phyloP scores from a whole-genome alignment of 441 rosid genomes.

The Brassica balearica region DNA sequence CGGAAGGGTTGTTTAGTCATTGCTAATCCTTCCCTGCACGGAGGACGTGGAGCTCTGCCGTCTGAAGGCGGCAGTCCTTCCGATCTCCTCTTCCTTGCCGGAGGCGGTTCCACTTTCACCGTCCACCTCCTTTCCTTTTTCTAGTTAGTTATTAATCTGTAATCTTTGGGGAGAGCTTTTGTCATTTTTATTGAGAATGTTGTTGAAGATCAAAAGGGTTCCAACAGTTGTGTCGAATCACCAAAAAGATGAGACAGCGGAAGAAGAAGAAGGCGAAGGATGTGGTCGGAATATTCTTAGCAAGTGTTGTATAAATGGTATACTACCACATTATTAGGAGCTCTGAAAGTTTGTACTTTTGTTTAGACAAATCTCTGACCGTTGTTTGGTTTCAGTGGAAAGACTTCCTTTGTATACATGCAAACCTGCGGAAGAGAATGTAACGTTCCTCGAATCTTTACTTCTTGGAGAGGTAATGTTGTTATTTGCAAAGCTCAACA shows the following conservation, averaged over 20 bases:
- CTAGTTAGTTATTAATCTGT: not conserved
- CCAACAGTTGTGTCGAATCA: constrained; percentile 33
- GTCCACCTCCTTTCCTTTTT: not conserved
- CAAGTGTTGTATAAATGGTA: constrained; percentile 75
- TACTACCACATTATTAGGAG: constrained; percentile 29
- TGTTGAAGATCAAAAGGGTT: constrained; percentile 80
- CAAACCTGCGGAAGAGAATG: constrained; percentile 38
- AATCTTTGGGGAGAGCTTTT: too few relatives aligned
- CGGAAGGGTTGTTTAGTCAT: constrained; percentile 78
- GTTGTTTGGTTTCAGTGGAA: constrained; percentile 27
- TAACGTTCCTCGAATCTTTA: constrained; percentile 73
- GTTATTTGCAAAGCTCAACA: not conserved
- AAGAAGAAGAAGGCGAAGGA: constrained; percentile 54
- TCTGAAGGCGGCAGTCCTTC: constrained; percentile 99
- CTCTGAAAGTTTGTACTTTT: not conserved
- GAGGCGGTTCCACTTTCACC: constrained; percentile 64
- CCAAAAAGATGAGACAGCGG: constrained; percentile 72
- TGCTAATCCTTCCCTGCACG: constrained; percentile 95
- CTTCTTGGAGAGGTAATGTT: constrained; percentile 79
- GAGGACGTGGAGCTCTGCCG: constrained; percentile 99
- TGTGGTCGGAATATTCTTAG: constrained; percentile 87
- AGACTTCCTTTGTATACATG: constrained; percentile 14
- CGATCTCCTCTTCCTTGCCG: constrained; percentile 98
- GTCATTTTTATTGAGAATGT: constrained; percentile 35
- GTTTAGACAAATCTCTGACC: not conserved